A percentile compares a stretch with the other conserved stretches of the same genome.
Conservation (phyloP, 2,329 filamentous ascomycete genomes). For the Cordyceps cicadae region DNA sequence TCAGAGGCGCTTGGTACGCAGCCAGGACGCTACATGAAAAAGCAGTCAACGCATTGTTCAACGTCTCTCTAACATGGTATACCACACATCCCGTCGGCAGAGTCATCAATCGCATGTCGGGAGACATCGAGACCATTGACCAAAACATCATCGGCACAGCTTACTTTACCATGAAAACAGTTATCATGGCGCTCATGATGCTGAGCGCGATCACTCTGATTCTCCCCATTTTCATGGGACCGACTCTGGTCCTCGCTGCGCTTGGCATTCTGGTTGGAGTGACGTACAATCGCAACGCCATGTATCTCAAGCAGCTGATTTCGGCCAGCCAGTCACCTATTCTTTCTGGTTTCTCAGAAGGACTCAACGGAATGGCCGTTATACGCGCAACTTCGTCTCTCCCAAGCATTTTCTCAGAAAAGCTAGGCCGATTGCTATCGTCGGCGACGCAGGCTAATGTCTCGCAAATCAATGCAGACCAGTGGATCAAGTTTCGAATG, state of each 20-base stretch:
- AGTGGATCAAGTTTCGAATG: constrained; percentile 47
- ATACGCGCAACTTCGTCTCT: constrained; percentile 44
- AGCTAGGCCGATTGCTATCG: constrained; percentile 39
- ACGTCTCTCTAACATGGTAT: constrained; percentile 49
- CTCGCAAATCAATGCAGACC: constrained; percentile 37
- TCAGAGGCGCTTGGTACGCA: constrained; percentile 47
- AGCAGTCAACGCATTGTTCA: constrained; percentile 43
- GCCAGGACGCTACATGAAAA: constrained; percentile 43
- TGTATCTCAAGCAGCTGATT: constrained; percentile 36
- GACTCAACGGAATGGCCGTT: constrained; percentile 39
- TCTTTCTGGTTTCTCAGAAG: constrained; percentile 48
- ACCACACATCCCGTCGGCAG: constrained; percentile 44
- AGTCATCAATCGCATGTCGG: constrained; percentile 47
- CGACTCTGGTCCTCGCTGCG: constrained; percentile 38
- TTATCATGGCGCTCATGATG: constrained; percentile 36
- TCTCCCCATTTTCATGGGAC: constrained; percentile 27
- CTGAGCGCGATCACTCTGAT: constrained; percentile 40
- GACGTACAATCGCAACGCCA: constrained; percentile 41
- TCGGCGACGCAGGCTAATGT: constrained; percentile 40
- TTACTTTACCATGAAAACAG: constrained; percentile 31
- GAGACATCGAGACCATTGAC: constrained; percentile 50
- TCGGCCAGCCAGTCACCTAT: constrained; percentile 44
- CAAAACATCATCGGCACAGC: constrained; percentile 37
- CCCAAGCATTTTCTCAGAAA: constrained; percentile 36
- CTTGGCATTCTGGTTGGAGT: constrained; percentile 39